Percentiles rank a stretch among this genome's conserved stretches.
Conservation (phyloP, 2,329 filamentous ascomycete genomes). For the Aspergillus sp. region DNA sequence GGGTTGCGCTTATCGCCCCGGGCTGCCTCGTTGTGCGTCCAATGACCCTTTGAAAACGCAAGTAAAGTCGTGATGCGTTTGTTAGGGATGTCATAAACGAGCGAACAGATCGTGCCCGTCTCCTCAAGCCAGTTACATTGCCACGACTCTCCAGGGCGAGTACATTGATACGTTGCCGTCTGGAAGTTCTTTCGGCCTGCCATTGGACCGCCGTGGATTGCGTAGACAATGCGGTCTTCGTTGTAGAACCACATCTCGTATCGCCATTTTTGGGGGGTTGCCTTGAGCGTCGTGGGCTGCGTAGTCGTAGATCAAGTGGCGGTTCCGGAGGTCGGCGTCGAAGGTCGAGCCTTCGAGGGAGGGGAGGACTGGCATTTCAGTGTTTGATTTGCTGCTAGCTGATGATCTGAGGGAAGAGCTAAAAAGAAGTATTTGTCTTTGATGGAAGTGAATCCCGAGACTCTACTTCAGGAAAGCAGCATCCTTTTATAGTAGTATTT, state of each 20-base stretch:
- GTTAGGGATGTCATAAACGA: constrained; percentile 48
- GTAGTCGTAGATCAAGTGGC: constrained; percentile 52
- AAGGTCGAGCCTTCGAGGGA: constrained; percentile 27
- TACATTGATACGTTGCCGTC: constrained; percentile 49
- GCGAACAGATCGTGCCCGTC: constrained; percentile 49
- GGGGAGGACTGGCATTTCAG: constrained; percentile 15
- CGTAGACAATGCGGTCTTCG: constrained; percentile 48
- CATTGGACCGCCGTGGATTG: constrained; percentile 55
- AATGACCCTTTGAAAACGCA: constrained; percentile 49
- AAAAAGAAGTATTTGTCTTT: no score
- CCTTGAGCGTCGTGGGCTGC: constrained; percentile 41
- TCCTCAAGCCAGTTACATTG: constrained; percentile 56
- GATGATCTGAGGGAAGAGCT: no score
- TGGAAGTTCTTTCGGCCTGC: constrained; percentile 48
- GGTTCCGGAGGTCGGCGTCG: constrained; percentile 45
- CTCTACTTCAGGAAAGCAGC: no score
- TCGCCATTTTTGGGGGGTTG: constrained; percentile 49
- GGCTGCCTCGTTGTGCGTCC: constrained; percentile 44
- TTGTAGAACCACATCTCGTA: constrained; percentile 57
- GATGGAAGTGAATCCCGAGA: no score
- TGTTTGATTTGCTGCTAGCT: no score
- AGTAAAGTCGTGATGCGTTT: constrained; percentile 46
- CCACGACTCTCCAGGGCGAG: constrained; percentile 51
- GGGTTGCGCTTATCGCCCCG: constrained; percentile 50
- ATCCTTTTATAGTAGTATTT: no score